phyloP scores from a whole-genome alignment of 495 filamentous ascomycete species.

The Neurospora cerealis region DNA sequence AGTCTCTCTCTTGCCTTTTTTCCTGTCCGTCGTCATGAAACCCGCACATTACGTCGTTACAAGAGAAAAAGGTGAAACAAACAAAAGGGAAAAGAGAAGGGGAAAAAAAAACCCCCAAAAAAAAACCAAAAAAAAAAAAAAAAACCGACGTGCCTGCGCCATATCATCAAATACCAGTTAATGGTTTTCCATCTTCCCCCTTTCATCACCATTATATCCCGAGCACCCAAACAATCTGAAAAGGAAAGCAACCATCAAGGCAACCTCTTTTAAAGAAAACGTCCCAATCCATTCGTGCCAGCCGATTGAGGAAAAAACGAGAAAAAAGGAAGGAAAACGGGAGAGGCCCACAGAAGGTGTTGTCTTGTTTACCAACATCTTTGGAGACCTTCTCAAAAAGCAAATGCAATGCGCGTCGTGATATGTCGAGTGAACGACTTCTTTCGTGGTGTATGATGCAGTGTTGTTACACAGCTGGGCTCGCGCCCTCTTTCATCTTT shows the following conservation, averaged over 20 bases:
- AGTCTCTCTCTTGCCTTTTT: background rate
- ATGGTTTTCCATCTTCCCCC: background rate
- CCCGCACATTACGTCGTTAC: background rate
- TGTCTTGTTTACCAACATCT: background rate
- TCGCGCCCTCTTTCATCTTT: slow-evolving; percentile 14
- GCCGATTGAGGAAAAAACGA: background rate
- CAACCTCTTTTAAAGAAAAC: background rate
- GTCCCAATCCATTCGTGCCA: background rate
- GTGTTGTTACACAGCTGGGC: slow-evolving; percentile 3
- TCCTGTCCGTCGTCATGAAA: background rate
- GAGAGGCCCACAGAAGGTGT: background rate
- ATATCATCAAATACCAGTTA: background rate
- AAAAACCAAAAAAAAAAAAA: background rate
- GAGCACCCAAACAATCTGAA: background rate
- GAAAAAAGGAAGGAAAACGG: background rate
- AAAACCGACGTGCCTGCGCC: slow-evolving; percentile 1
- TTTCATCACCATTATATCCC: background rate
- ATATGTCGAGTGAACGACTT: background rate
- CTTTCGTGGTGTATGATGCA: background rate
- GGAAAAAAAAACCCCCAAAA: no score
- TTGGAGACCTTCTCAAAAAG: background rate
- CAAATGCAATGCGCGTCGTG: background rate
- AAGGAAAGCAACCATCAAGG: background rate
- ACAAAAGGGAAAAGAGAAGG: background rate
- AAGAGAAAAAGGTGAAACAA: slow-evolving; percentile 2